Base-by-base conservation (phyloP, 345 rosid genomes). In the Citrus hindsii region DNA sequence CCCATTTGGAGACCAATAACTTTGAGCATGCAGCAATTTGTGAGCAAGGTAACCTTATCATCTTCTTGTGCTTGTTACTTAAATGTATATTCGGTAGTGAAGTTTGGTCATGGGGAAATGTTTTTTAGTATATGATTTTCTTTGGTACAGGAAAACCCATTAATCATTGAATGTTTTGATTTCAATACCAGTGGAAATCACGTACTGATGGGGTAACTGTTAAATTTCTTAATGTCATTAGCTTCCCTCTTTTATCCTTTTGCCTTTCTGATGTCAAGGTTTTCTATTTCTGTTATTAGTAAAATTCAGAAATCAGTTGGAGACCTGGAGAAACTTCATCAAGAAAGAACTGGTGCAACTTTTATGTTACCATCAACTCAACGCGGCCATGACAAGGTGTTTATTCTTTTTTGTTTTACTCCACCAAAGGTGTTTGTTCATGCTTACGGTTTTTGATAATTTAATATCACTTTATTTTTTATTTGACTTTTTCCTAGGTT, bases 151-250 rank as follows among this genome's bases (percentile, higher is more conserved):
- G 91, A 90, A 6, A 91, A 75, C 60, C 98, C 98, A 24, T 85
- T 95, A 81, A 80, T 90, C 56, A 89, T 95, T 9, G 98, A 95
- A 77, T 92, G 97, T 84, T 90, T 93, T 51, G 94, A 95, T 86
- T 95, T 93, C 85, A 90, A 93, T 75, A 88, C 84, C 81, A 86
- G 27, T 69, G 97, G 98, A 67, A 90, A 84, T 69, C 98, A 92
- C 63, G 77, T 66, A 16, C 85, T 95, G 37, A 84, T 93, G 33
- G 98, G 98, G 98, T 95, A 92, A 75, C 22, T 69, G 5, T 80
- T 25, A 60, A 60, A 35, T 72, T 73, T 74, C 9, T 65, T 71
- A 30, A 3, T 46, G 33, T 67, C 19, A 16, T 67, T 32, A 35
- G 42, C 71, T 37, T 58, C 51, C 28, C 51, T 12, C 56, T 40